phyloP scores from a whole-genome alignment of 2,329 filamentous ascomycete species.

The Incumbomyces delicatus region DNA sequence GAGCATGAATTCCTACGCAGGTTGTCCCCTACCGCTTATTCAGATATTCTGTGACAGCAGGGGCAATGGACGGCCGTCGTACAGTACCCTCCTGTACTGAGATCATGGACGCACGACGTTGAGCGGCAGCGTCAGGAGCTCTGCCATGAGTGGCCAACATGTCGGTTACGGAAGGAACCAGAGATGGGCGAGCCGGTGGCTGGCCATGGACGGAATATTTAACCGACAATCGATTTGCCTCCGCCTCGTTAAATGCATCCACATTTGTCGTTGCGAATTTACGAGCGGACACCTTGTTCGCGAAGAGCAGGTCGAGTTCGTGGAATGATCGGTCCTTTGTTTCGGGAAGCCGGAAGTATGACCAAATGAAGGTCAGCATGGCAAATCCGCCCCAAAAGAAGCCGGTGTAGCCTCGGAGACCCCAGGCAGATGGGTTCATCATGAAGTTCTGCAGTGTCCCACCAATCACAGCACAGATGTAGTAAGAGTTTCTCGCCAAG shows the following conservation, averaged over 20 bases:
- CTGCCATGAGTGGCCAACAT: constrained; percentile 7
- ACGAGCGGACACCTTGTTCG: constrained; percentile 11
- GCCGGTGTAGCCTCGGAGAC: constrained; percentile 25
- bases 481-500: constrained; percentile 44
- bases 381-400: constrained; percentile 25
- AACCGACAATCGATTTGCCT: constrained; percentile 9
- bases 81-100: background rate
- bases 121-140: constrained; percentile 10
- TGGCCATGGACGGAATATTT: constrained; percentile 7
- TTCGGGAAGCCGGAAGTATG: constrained; percentile 26
- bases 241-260: constrained; percentile 9
- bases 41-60: constrained; percentile 12
- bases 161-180: constrained; percentile 9
- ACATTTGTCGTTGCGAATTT: constrained; percentile 14
- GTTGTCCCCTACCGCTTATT: background rate
- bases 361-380: constrained; percentile 22
- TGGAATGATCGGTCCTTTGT: constrained; percentile 19
- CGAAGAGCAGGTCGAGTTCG: constrained; percentile 15
- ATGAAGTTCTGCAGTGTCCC: constrained; percentile 25
- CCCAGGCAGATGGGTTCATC: constrained; percentile 24
- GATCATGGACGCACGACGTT: constrained; percentile 2
- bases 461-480: constrained; percentile 32
- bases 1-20: too few species aligned
- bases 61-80: constrained; percentile 6
- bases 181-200: constrained; percentile 4